phyloP scores from a whole-genome alignment of 495 filamentous ascomycete species.

The Penicillium cinerascens region DNA sequence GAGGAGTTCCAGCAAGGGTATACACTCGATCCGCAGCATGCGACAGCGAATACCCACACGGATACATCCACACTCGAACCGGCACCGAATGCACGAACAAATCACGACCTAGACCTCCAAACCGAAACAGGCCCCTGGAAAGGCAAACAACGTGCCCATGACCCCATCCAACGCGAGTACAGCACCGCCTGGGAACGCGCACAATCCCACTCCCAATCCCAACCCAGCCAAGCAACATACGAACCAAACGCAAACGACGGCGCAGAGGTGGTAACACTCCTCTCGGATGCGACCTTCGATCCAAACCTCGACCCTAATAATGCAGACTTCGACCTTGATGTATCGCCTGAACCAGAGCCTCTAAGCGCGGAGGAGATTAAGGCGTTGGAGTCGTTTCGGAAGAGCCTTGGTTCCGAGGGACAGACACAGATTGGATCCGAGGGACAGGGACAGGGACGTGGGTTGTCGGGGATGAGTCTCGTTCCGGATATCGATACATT shows the following conservation, averaged over 20 bases:
- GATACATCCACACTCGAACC: background rate
- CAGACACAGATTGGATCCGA: no score
- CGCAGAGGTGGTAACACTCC: constrained; percentile 44
- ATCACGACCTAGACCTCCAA: constrained; percentile 1
- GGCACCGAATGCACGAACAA: background rate
- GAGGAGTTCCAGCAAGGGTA: constrained; percentile 30
- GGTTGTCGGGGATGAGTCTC: constrained; percentile 32
- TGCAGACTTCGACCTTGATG: constrained; percentile 32
- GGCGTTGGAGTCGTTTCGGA: constrained; percentile 38
- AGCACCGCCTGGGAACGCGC: constrained; percentile 20
- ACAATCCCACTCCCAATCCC: no score
- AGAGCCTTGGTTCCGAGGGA: background rate
- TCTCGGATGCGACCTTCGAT: constrained; percentile 51
- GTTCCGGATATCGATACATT: constrained; percentile 44
- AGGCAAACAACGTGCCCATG: constrained; percentile 22
- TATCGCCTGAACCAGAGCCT: constrained; percentile 13
- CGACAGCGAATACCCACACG: background rate
- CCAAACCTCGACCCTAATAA: constrained; percentile 35
- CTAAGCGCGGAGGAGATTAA: constrained; percentile 27
- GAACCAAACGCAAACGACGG: constrained; percentile 31
- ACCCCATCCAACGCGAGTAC: constrained; percentile 15
- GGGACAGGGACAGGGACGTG: background rate
- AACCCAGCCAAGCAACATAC: background rate
- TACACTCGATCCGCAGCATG: background rate
- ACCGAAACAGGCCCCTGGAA: constrained; percentile 24